A percentile compares a stretch with the other conserved stretches of the same genome.
Evolutionary conservation across 1,284 basidiomycete genomes (phyloP).

Genomic region (Ceratobasidium sp.): DNA sequence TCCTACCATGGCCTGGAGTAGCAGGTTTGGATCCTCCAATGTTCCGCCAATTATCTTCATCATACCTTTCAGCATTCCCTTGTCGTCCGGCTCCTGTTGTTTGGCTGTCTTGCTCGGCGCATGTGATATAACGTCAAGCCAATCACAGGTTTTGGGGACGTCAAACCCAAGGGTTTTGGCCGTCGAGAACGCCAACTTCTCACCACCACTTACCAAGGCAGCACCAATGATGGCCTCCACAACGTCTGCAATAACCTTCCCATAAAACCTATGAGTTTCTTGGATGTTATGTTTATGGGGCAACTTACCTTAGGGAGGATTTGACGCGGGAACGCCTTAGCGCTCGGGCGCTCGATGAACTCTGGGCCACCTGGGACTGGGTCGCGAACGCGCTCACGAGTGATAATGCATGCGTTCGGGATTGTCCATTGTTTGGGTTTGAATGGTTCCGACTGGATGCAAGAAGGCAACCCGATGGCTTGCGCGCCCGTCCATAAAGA

Average conservation of each 20-base stretch:
- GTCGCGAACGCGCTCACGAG: not conserved
- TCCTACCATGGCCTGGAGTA: conserved; percentile 78
- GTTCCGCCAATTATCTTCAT: conserved; percentile 73
- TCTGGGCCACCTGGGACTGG: conserved; percentile 1
- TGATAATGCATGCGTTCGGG: conserved; percentile 51
- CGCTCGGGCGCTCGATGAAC: not conserved
- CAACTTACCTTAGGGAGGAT: conserved; percentile 57
- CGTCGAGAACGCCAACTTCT: conserved; percentile 71
- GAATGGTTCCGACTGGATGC: conserved; percentile 79
- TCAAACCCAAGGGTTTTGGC: conserved; percentile 72
- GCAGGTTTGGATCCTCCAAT: conserved; percentile 71
- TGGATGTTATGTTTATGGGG: too few relatives aligned
- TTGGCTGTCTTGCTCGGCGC: conserved; percentile 61
- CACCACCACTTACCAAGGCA: conserved; percentile 77
- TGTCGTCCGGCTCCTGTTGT: conserved; percentile 51
- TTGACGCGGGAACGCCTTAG: not conserved
- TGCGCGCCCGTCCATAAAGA: conserved; percentile 70
- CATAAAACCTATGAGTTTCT: conserved; percentile 33
- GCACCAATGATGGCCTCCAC: conserved; percentile 85
- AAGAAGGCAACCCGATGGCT: conserved; percentile 71
- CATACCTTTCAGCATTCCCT: conserved; percentile 64
- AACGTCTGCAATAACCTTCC: conserved; percentile 82
- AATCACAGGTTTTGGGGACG: conserved; percentile 70
- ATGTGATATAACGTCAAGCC: conserved; percentile 76
- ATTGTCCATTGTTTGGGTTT: conserved; percentile 74